Conservation (phyloP, 768 basidiomycete genomes). For the Mycena crocata region DNA sequence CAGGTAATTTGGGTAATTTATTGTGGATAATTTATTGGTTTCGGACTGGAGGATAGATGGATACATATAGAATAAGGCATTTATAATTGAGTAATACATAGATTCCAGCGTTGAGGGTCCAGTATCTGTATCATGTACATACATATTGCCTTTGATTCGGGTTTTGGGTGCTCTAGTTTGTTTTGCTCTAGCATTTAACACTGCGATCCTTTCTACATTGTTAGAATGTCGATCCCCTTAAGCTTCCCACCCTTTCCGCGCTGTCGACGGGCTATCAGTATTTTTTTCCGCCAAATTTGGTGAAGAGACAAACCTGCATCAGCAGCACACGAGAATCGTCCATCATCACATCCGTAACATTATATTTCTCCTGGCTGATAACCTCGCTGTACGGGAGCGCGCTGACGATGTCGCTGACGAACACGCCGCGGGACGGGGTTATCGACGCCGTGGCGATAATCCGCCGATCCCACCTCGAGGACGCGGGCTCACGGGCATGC, state of each 20-base stretch:
- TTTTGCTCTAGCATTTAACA: no score
- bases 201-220: conserved; percentile 50
- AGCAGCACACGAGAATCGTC: conserved; percentile 63
- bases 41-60: not conserved
- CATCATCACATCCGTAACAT: conserved; percentile 69
- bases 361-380: conserved; percentile 58
- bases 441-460: conserved; percentile 56
- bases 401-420: conserved; percentile 59
- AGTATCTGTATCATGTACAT: not conserved
- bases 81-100: not conserved
- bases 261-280: conserved; percentile 37
- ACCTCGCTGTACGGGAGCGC: conserved; percentile 64
- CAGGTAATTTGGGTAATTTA: not conserved
- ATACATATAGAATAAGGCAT: conserved; percentile 15
- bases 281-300: not conserved
- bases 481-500: conserved; percentile 17
- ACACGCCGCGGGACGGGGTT: conserved; percentile 57
- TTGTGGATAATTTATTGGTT: not conserved
- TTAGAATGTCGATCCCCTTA: conserved; percentile 56
- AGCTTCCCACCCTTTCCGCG: conserved; percentile 51
- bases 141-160: not conserved
- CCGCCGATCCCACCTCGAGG: conserved; percentile 47
- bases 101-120: not conserved
- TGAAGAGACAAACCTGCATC: conserved; percentile 52
- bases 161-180: no score